These are phyloP conservation scores for Trypanosoma congolense DNA, from an alignment of 208 protist species.

Conservation along the genomic window DNA sequence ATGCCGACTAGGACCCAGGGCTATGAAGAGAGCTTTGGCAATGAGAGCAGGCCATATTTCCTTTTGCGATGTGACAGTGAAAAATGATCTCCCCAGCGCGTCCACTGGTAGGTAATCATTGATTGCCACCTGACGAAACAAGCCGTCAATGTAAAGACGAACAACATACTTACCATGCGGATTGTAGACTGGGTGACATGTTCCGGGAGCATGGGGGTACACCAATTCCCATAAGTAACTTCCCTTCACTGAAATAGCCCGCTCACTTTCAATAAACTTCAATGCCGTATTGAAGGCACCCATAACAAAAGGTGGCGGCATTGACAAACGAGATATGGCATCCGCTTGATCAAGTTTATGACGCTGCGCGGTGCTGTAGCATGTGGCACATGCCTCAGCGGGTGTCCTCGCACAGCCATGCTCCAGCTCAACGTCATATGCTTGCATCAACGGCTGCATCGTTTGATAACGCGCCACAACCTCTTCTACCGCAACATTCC, in stretches of 20 bases:
- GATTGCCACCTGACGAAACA: slow-evolving; percentile 77
- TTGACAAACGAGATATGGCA: slow-evolving; percentile 46
- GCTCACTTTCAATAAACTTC: slow-evolving; percentile 49
- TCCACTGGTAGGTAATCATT: slow-evolving; percentile 86
- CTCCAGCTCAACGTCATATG: slow-evolving; percentile 63
- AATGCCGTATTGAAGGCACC: slow-evolving; percentile 84
- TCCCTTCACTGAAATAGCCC: slow-evolving; percentile 42
- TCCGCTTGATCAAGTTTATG: slow-evolving; percentile 70
- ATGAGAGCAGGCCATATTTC: slow-evolving; percentile 88
- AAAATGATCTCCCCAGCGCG: slow-evolving; percentile 64
- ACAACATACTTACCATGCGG: slow-evolving; percentile 88
- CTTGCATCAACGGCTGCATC: slow-evolving; percentile 64
- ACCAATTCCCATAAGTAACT: slow-evolving; percentile 89
- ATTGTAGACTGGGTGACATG: slow-evolving; percentile 87
- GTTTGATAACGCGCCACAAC: slow-evolving; percentile 54
- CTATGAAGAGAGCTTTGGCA: slow-evolving; percentile 83
- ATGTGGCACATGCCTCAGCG: slow-evolving; percentile 55
- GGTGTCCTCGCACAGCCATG: slow-evolving; percentile 61
- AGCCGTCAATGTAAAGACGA: slow-evolving; percentile 83
- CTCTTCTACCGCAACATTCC: slow-evolving; percentile 21
- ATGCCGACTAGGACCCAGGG: slow-evolving; percentile 27
- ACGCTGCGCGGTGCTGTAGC: slow-evolving; percentile 79
- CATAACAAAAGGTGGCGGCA: slow-evolving; percentile 86
- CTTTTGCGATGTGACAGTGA: slow-evolving; percentile 60
- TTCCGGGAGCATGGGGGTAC: slow-evolving; percentile 74